A percentile compares a stretch with the other conserved stretches of the same genome.
Evolutionary conservation across 768 basidiomycete genomes (phyloP).

Genomic region (Pleurotus eryngii): DNA sequence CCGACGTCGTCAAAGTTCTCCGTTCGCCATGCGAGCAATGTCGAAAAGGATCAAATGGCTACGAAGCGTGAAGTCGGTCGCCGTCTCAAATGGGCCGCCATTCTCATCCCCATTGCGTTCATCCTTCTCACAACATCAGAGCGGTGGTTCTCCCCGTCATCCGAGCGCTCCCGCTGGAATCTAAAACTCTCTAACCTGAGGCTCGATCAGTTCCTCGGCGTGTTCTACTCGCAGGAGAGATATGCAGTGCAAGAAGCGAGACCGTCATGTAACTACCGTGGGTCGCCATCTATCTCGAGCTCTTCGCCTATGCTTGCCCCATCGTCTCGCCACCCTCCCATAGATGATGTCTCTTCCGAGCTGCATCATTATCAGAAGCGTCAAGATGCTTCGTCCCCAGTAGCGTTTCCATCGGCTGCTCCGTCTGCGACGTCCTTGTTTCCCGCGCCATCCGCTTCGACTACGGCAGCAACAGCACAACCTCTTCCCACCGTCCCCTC

Average conservation of each 20-base stretch:
- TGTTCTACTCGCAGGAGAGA: no score
- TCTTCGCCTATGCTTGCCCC: neutral
- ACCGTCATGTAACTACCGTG: no score
- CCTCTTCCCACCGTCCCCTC: constrained; percentile 36
- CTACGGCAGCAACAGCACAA: constrained; percentile 17
- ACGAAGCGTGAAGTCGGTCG: constrained; percentile 43
- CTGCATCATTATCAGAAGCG: constrained; percentile 26
- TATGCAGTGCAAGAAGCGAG: no score
- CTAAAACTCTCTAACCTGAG: neutral
- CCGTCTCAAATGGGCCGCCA: constrained; percentile 45
- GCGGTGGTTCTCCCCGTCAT: constrained; percentile 29
- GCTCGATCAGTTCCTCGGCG: no score
- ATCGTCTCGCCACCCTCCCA: neutral
- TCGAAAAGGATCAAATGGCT: neutral
- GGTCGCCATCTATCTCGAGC: no score
- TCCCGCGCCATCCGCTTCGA: constrained; percentile 13
- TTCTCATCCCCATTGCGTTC: constrained; percentile 55
- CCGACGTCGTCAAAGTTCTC: no score
- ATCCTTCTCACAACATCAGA: constrained; percentile 51
- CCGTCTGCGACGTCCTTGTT: constrained; percentile 14
- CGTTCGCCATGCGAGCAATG: no score
- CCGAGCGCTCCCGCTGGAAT: neutral
- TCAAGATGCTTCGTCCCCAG: constrained; percentile 31
- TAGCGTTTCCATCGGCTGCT: constrained; percentile 14
- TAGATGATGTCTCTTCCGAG: no score